Evolutionary conservation across 1,284 basidiomycete genomes (phyloP).

Genomic region (Rhodotorula sp.): DNA sequence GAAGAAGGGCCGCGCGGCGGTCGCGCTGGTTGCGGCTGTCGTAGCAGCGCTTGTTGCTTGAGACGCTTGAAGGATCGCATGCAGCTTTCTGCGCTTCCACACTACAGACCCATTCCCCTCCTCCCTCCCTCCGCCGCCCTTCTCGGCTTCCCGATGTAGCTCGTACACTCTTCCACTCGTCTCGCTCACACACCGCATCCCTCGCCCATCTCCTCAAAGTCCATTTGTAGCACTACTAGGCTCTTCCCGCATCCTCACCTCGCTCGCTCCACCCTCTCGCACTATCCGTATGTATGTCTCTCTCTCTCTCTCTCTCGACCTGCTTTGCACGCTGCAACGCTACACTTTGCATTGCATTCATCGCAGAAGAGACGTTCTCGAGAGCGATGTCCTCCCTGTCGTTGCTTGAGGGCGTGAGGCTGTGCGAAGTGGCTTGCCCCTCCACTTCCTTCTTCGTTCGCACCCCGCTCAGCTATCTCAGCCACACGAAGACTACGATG

Average conservation of each 20-base stretch:
- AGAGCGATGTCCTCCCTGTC: no score
- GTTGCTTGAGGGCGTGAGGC: no score
- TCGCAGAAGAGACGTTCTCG: no score
- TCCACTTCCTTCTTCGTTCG: neutral
- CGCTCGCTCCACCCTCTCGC: no score
- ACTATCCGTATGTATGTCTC: no score
- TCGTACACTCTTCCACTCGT: neutral
- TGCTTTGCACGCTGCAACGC: no score
- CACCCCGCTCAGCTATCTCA: neutral
- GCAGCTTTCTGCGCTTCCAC: neutral
- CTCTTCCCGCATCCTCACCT: no score
- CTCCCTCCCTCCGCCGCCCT: neutral
- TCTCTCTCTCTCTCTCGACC: no score
- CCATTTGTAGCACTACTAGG: no score
- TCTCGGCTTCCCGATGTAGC: neutral
- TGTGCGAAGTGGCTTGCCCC: neutral
- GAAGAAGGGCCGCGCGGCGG: neutral
- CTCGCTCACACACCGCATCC: neutral
- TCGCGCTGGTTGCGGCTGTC: neutral
- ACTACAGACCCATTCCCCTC: neutral
- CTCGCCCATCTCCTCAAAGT: neutral
- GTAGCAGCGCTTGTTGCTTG: neutral
- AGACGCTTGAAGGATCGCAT: neutral
- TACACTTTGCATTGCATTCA: no score
- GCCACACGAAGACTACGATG: conserved; percentile 22